Base-by-base conservation (phyloP, 352 stramenopile species). In the Globisporangium viniferum region DNA sequence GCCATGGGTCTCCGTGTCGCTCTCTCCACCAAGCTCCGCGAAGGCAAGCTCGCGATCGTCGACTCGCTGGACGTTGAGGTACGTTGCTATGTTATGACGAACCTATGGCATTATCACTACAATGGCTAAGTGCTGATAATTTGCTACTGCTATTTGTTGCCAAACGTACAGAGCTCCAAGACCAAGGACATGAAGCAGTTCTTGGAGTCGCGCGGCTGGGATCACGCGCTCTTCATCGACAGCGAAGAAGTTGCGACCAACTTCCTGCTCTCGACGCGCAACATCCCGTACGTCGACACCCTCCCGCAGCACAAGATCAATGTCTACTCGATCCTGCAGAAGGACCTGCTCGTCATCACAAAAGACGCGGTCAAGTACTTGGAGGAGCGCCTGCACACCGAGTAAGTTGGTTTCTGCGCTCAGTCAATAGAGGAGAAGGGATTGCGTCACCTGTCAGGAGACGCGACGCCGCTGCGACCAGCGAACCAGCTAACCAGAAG, bases 271-370 rank as follows among this genome's bases (percentile, higher is more conserved):
- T 82, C 84, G n/a, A 94, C 85, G 58, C 81, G 86, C 72, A 96
- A 96, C 81, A 85, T 96, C 69, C 84, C 86, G 60, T 86, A 91
- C 75, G 81, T 96, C 49, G 87, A 92, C 73, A 88, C 85, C 66
- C 73, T 96, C 51, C 78, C 85, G 73, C 83, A 94, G 79, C 78
- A 92, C 76, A 93, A 94, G 82, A 88, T 96, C 76, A 96, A 94
- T 73, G 86, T 94, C 48, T 96, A 96, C 81, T 93, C 88, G 73
- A 94, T 96, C 76, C 66, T 96, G 73, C 84, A 96, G 70, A 93
- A 93, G 79, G 88, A 96, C 69, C 66, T 96, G 71, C 75, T 96
- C 51, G 82, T 96, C 67, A 82, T 94, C 73, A 94, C 88, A 35
- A 86, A 86, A 63, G 88, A 94, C 66, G 84, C 88, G 33, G 84